Conservation (phyloP, 1,284 basidiomycete genomes). For the Trichosporon ovoides region DNA sequence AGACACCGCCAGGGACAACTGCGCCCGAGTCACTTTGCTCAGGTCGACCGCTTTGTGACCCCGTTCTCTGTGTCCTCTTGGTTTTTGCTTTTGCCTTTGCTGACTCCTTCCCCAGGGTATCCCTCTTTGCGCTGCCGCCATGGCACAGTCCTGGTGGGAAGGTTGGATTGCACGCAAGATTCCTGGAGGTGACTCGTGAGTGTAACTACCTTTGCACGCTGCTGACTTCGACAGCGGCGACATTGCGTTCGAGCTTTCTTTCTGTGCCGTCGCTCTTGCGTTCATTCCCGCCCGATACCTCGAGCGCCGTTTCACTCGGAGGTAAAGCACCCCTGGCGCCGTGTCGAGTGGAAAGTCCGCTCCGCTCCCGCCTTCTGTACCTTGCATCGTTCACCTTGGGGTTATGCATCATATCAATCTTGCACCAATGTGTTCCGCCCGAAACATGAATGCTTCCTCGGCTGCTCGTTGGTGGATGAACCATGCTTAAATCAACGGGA, state of each 20-base stretch:
- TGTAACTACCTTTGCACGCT: neutral
- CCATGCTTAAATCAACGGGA: too few relatives aligned
- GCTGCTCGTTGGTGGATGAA: too few relatives aligned
- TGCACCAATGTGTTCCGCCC: too few relatives aligned
- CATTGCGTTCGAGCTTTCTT: slow-evolving; percentile 34
- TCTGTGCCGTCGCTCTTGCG: slow-evolving; percentile 23
- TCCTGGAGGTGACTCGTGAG: slow-evolving; percentile 38
- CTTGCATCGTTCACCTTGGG: too few relatives aligned
- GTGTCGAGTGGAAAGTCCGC: too few relatives aligned
- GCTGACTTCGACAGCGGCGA: slow-evolving; percentile 29
- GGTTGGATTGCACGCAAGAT: slow-evolving; percentile 46
- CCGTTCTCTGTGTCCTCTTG: neutral
- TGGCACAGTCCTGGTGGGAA: slow-evolving; percentile 48
- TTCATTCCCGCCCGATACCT: slow-evolving; percentile 37
- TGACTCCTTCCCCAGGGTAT: slow-evolving; percentile 30
- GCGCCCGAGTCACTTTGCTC: too few relatives aligned
- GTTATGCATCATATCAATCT: too few relatives aligned
- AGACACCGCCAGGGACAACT: too few relatives aligned
- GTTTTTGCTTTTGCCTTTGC: neutral
- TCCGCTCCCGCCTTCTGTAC: too few relatives aligned
- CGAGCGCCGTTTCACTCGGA: slow-evolving; percentile 40
- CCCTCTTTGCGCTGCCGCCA: slow-evolving; percentile 40
- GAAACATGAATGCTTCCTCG: too few relatives aligned
- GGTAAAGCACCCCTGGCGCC: slow-evolving; percentile 15
- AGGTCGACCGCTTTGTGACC: neutral